Conservation (phyloP, 2,329 filamentous ascomycete species). For the Botrytis byssoidea region DNA sequence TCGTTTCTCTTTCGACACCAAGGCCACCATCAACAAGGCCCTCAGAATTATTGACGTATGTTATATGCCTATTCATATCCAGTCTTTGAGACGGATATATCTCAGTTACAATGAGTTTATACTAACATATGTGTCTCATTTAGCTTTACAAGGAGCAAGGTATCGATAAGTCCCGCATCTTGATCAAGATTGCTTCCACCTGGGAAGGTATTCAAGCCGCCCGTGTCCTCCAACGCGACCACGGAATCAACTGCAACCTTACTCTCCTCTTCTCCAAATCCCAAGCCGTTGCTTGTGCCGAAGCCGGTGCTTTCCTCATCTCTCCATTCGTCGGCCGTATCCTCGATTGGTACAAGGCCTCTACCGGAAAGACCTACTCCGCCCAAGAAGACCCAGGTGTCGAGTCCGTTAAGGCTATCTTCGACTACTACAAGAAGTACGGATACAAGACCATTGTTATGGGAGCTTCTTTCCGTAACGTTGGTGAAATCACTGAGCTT, state of each 20-base stretch:
- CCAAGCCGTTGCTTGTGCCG: constrained; percentile 93
- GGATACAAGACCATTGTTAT: constrained; percentile 99
- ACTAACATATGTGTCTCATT: constrained; percentile 9
- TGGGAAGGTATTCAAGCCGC: constrained; percentile 99
- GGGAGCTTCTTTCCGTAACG: constrained; percentile 97
- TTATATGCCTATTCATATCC: constrained; percentile 21
- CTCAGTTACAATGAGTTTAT: background rate
- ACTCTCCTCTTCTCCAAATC: constrained; percentile 97
- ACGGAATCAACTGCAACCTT: constrained; percentile 97
- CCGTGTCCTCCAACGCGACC: constrained; percentile 91
- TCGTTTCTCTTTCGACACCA: constrained; percentile 89
- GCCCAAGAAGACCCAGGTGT: constrained; percentile 94
- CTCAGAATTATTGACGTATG: constrained; percentile 92
- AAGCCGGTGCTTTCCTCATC: constrained; percentile 95
- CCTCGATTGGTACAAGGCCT: constrained; percentile 98
- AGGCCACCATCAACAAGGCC: constrained; percentile 91
- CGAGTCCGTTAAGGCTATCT: constrained; percentile 88
- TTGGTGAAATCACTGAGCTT: constrained; percentile 95
- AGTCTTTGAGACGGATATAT: background rate
- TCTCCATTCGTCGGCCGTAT: constrained; percentile 99
- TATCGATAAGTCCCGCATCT: constrained; percentile 86
- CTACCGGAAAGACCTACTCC: constrained; percentile 88
- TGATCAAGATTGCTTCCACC: constrained; percentile 99
- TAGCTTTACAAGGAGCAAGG: constrained; percentile 93
- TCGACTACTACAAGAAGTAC: constrained; percentile 99